These are phyloP conservation scores for Colletotrichum phormii DNA, from an alignment of 2,329 filamentous ascomycete species.

Conservation along the genomic window DNA sequence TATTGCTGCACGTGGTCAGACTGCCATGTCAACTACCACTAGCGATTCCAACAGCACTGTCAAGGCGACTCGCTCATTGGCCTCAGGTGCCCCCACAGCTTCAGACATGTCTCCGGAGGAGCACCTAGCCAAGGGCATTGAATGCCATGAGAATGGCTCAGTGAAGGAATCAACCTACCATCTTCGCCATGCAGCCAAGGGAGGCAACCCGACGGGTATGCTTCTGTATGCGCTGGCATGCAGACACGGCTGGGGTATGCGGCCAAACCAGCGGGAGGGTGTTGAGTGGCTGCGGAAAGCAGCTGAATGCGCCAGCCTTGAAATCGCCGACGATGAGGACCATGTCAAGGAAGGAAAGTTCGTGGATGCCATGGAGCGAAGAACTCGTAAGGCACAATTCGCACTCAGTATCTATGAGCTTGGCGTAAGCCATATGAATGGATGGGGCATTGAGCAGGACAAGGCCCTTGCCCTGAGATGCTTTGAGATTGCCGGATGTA, in stretches of 20 bases:
- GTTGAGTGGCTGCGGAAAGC: constrained; percentile 93
- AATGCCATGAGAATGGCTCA: constrained; percentile 87
- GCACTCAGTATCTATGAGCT: constrained; percentile 96
- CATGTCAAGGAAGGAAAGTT: constrained; percentile 71
- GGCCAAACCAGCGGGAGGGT: constrained; percentile 88
- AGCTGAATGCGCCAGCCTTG: constrained; percentile 83
- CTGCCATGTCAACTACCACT: constrained; percentile 61
- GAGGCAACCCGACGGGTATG: constrained; percentile 93
- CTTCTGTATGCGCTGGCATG: constrained; percentile 94
- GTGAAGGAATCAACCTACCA: constrained; percentile 97
- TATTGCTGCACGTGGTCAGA: constrained; percentile 51
- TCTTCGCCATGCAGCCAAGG: constrained; percentile 86
- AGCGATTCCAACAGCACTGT: constrained; percentile 68
- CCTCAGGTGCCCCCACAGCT: constrained; percentile 65
- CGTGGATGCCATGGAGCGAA: constrained; percentile 76
- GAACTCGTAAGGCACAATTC: constrained; percentile 91
- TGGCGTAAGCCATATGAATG: constrained; percentile 96
- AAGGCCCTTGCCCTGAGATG: constrained; percentile 88
- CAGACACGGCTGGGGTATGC: constrained; percentile 97
- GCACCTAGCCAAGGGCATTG: constrained; percentile 89
- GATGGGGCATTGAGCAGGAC: constrained; percentile 96
- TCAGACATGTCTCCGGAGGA: constrained; percentile 85
- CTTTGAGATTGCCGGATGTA: constrained; percentile 93
- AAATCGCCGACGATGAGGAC: constrained; percentile 86
- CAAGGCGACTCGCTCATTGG: constrained; percentile 55